Evolutionary conservation across 495 filamentous ascomycete species (phyloP).

Genomic region (Aspergillus funiculosus): DNA sequence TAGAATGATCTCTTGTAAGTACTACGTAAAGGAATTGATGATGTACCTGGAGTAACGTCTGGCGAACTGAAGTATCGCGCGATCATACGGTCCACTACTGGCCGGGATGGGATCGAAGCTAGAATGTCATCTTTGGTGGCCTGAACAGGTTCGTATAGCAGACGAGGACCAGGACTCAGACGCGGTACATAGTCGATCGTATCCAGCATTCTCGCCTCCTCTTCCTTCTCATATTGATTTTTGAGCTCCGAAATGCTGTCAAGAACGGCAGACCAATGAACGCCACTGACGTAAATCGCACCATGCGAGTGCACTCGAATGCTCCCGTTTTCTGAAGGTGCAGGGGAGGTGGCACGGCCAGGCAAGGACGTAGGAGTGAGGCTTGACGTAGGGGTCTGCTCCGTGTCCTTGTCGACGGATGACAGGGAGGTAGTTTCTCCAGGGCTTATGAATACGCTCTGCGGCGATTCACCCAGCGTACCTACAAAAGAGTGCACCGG

Average conservation of each 20-base stretch:
- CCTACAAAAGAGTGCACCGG: too few species aligned
- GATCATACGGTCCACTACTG: constrained; percentile 1
- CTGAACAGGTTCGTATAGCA: not conserved
- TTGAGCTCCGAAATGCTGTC: not conserved
- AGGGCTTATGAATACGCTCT: too few species aligned
- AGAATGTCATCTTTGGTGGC: not conserved
- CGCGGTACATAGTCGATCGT: too few species aligned
- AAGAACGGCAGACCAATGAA: not conserved
- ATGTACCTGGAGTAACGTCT: not conserved
- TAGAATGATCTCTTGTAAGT: not conserved
- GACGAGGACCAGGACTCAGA: not conserved
- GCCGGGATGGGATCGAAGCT: not conserved
- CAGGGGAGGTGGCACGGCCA: not conserved
- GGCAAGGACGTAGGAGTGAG: not conserved
- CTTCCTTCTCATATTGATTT: too few species aligned
- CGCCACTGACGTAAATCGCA: not conserved
- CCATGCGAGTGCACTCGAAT: not conserved
- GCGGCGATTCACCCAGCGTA: not conserved
- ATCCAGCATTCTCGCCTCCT: too few species aligned
- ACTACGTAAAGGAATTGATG: too few species aligned
- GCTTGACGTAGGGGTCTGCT: not conserved
- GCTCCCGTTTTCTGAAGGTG: not conserved
- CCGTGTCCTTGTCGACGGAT: not conserved
- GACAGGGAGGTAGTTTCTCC: not conserved
- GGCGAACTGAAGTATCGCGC: not conserved